These are phyloP conservation scores for Eucalyptus caleyi DNA, from an alignment of 345 rosid species.

Conservation along the genomic window DNA sequence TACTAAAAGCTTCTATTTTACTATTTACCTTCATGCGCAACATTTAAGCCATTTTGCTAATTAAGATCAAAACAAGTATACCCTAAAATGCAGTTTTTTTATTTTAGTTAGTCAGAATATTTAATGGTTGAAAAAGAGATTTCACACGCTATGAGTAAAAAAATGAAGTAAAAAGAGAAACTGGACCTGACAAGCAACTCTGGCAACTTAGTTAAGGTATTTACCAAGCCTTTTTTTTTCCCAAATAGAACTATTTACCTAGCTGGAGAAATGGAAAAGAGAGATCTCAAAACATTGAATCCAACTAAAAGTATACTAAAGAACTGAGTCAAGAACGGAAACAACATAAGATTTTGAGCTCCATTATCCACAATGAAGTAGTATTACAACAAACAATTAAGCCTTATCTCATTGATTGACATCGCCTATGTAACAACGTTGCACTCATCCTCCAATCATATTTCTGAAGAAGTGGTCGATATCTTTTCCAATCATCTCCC, in stretches of 20 bases:
- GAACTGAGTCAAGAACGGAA: neutral
- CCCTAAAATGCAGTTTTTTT: neutral
- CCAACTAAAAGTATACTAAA: neutral
- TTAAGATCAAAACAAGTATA: neutral
- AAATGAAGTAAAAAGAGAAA: neutral
- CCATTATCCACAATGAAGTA: neutral
- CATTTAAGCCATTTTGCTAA: neutral
- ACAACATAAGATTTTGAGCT: neutral
- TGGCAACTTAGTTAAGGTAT: neutral
- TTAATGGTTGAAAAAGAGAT: neutral
- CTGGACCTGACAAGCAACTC: neutral
- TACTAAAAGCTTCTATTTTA: neutral
- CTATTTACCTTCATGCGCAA: neutral
- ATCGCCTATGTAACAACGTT: neutral
- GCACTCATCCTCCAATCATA: neutral
- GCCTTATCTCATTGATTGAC: neutral
- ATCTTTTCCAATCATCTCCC: neutral
- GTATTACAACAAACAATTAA: neutral
- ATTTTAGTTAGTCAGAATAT: neutral
- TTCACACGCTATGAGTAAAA: neutral
- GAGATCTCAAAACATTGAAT: neutral
- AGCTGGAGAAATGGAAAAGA: neutral
- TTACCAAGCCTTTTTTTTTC: neutral
- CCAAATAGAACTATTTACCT: neutral
- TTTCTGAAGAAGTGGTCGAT: neutral